Percentiles rank a stretch among this genome's conserved stretches.
Conservation (phyloP, 176 grass and related monocot species). For the Pontederia crassipes region DNA sequence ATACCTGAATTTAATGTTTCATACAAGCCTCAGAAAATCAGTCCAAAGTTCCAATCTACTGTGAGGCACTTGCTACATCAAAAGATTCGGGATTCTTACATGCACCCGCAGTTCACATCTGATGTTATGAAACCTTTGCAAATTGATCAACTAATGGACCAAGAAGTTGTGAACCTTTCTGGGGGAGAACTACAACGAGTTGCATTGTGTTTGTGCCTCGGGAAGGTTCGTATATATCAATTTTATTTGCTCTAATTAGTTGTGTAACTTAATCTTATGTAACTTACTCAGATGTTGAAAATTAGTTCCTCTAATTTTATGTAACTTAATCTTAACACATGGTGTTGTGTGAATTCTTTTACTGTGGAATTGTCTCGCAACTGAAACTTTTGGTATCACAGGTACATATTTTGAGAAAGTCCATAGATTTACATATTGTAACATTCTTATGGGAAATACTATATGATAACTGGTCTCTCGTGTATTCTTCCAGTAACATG, state of each 20-base stretch:
- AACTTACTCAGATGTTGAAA: no score
- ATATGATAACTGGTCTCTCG: no score
- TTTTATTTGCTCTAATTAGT: neutral
- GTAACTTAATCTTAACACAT: neutral
- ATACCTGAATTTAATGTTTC: conserved; percentile 98
- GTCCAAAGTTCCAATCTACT: conserved; percentile 57
- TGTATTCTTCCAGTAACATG: no score
- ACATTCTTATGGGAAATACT: no score
- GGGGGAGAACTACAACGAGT: conserved; percentile 97
- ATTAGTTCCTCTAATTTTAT: no score
- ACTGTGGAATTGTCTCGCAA: no score
- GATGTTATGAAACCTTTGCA: conserved; percentile 98
- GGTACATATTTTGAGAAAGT: no score
- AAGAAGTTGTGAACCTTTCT: conserved; percentile 86
- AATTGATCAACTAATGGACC: conserved; percentile 92
- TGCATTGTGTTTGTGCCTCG: conserved; percentile 82
- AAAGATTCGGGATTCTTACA: conserved; percentile 83
- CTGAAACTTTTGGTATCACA: no score
- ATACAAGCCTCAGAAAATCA: conserved; percentile 91
- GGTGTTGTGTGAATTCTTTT: neutral
- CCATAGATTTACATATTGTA: no score
- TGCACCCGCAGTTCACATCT: conserved; percentile 73
- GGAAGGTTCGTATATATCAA: conserved; percentile 49
- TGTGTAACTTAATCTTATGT: no score
- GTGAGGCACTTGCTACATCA: conserved; percentile 80